phyloP scores from a whole-genome alignment of 345 rosid genomes.

The Citrus inodora region DNA sequence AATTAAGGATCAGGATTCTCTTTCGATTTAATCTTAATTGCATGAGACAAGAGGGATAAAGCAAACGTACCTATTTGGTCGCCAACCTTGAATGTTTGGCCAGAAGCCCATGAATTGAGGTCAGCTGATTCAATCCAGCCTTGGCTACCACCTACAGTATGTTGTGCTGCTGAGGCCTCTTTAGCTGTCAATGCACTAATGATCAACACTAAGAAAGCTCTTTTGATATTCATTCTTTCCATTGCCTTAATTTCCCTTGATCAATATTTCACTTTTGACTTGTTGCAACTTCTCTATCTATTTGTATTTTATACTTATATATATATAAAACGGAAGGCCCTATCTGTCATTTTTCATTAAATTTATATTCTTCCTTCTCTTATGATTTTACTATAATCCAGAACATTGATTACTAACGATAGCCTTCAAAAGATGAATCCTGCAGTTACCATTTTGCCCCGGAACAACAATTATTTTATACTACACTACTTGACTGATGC shows the following conservation, averaged over 20 bases:
- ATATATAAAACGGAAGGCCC: neutral
- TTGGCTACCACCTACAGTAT: constrained; percentile 78
- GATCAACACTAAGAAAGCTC: constrained; percentile 28
- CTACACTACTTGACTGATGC: too few species aligned
- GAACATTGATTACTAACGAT: constrained; percentile 5
- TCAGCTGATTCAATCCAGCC: constrained; percentile 86
- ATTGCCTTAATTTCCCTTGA: neutral
- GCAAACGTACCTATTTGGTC: constrained; percentile 62
- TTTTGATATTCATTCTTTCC: neutral
- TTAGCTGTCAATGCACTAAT: constrained; percentile 31
- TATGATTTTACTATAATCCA: neutral
- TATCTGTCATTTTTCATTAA: constrained; percentile 3
- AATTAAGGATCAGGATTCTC: too few species aligned
- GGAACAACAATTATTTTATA: neutral
- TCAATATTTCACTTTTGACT: neutral
- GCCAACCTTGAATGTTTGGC: constrained; percentile 68
- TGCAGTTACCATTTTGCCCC: constrained; percentile 3
- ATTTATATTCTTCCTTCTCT: neutral
- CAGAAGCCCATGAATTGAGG: constrained; percentile 68
- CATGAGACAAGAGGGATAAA: neutral
- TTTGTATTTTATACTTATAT: neutral
- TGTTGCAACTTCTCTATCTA: neutral
- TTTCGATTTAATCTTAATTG: too few species aligned
- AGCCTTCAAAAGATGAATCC: constrained; percentile 2
- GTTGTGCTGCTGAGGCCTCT: constrained; percentile 50